Evolutionary conservation across 768 basidiomycete genomes (phyloP).

Genomic region (Zangia roseola): DNA sequence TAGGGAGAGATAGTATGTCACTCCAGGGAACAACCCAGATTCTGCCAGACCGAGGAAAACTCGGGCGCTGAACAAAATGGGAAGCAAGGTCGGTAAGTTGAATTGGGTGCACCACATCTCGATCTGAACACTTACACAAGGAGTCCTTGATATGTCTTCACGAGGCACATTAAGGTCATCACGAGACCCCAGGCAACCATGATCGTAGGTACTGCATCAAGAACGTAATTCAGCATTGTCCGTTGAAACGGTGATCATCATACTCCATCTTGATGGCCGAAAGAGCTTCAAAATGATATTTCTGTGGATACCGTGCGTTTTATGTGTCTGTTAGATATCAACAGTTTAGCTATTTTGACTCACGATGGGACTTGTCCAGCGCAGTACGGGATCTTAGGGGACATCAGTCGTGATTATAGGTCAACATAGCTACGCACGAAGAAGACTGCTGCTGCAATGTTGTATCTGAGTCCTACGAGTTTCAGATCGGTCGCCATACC

Average conservation of each 20-base stretch:
- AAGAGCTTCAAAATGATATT: slow-evolving; percentile 29
- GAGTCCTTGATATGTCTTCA: slow-evolving; percentile 23
- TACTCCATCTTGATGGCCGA: slow-evolving; percentile 28
- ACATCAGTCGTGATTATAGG: background rate
- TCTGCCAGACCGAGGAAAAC: slow-evolving; percentile 42
- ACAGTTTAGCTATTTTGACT: slow-evolving; percentile 3
- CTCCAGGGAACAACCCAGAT: slow-evolving; percentile 37
- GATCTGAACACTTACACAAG: slow-evolving; percentile 19
- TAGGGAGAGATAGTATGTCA: slow-evolving; percentile 43
- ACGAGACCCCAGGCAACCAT: slow-evolving; percentile 33
- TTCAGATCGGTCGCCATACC: slow-evolving; percentile 38
- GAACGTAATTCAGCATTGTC: background rate
- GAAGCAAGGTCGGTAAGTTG: background rate
- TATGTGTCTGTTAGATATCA: too few relatives aligned
- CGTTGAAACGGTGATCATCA: background rate
- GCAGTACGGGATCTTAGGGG: slow-evolving; percentile 30
- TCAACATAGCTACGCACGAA: slow-evolving; percentile 17
- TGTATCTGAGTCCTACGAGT: slow-evolving; percentile 29
- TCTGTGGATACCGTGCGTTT: slow-evolving; percentile 2
- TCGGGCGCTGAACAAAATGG: slow-evolving; percentile 23
- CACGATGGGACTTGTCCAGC: slow-evolving; percentile 33
- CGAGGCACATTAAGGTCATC: slow-evolving; percentile 31
- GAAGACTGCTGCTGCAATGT: slow-evolving; percentile 34
- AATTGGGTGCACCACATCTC: background rate
- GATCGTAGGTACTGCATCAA: slow-evolving; percentile 31